A percentile compares a stretch with the other conserved stretches of the same genome.
Conservation (phyloP, 2,329 filamentous ascomycete genomes). For the Xylariaceae sp. region DNA sequence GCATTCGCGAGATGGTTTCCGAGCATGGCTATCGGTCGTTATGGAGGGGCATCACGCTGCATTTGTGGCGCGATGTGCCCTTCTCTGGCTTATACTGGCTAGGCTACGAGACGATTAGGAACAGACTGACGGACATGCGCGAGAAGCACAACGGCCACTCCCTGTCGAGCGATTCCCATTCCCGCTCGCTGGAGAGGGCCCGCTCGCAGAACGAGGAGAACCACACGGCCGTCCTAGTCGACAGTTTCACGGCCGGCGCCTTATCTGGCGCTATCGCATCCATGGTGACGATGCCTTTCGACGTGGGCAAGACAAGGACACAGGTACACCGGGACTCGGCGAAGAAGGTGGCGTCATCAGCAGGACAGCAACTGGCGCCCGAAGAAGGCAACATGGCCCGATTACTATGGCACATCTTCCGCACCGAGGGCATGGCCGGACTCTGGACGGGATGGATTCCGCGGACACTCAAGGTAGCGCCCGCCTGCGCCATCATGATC, state of each 20-base stretch:
- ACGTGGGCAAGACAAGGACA: constrained; percentile 93
- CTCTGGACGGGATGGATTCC: constrained; percentile 91
- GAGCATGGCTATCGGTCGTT: constrained; percentile 72
- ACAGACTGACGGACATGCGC: constrained; percentile 63
- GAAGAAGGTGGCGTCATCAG: constrained; percentile 27
- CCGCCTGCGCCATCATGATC: constrained; percentile 98
- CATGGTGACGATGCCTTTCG: constrained; percentile 87
- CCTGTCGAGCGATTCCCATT: constrained; percentile 34
- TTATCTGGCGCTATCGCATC: constrained; percentile 79
- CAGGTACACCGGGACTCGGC: constrained; percentile 67
- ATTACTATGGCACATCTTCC: constrained; percentile 87
- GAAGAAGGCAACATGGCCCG: constrained; percentile 74
- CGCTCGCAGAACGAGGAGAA: constrained; percentile 62
- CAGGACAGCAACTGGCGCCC: constrained; percentile 43
- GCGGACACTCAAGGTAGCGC: constrained; percentile 87
- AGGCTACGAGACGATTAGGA: constrained; percentile 84
- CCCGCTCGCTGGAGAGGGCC: constrained; percentile 41
- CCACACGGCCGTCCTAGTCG: constrained; percentile 71
- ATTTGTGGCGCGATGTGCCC: constrained; percentile 93
- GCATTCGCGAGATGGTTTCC: constrained; percentile 73
- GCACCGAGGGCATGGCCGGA: constrained; percentile 72
- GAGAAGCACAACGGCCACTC: constrained; percentile 44
- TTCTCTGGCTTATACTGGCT: constrained; percentile 98
- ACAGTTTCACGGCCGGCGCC: constrained; percentile 85
- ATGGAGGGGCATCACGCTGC: constrained; percentile 86